Evolutionary conservation across 768 basidiomycete species (phyloP).

Genomic region (Leccinum fibrillosum): DNA sequence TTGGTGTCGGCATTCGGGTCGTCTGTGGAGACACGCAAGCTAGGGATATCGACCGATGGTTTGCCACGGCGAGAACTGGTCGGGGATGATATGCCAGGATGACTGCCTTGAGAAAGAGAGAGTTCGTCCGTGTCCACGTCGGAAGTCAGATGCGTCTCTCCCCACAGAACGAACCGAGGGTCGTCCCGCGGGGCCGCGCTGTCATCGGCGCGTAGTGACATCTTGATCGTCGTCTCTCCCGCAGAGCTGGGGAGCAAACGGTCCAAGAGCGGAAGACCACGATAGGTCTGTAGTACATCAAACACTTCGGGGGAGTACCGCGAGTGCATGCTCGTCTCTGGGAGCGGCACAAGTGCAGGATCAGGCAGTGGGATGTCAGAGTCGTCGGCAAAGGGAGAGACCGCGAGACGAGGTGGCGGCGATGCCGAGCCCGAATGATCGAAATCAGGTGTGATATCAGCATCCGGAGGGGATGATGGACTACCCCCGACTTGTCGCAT

Average conservation of each 20-base stretch:
- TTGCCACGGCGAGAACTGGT: constrained; percentile 35
- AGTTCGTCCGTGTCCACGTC: constrained; percentile 35
- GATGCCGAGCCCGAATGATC: constrained; percentile 10
- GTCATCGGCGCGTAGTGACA: constrained; percentile 51
- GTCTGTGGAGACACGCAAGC: constrained; percentile 16
- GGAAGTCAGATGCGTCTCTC: constrained; percentile 42
- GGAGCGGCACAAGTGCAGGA: constrained; percentile 32
- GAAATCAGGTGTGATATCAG: background rate
- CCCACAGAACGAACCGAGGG: constrained; percentile 92
- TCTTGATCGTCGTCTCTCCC: constrained; percentile 59
- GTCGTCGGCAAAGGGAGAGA: constrained; percentile 29
- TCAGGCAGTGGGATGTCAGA: constrained; percentile 27
- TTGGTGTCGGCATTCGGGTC: constrained; percentile 29
- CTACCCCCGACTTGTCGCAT: constrained; percentile 16
- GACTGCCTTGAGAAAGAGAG: constrained; percentile 39
- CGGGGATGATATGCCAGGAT: constrained; percentile 38
- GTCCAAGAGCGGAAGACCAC: too few species aligned
- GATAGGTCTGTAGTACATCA: too few species aligned
- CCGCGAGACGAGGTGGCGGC: constrained; percentile 20
- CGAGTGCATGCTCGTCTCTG: too few species aligned
- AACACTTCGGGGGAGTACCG: too few species aligned
- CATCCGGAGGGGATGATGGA: constrained; percentile 7
- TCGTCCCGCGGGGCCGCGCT: constrained; percentile 78
- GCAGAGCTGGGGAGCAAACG: too few species aligned
- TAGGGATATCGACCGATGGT: constrained; percentile 26